Percentiles rank a stretch among this genome's conserved stretches.
Conservation (phyloP, 129 eudicot species). For the Deinandra increscens region DNA sequence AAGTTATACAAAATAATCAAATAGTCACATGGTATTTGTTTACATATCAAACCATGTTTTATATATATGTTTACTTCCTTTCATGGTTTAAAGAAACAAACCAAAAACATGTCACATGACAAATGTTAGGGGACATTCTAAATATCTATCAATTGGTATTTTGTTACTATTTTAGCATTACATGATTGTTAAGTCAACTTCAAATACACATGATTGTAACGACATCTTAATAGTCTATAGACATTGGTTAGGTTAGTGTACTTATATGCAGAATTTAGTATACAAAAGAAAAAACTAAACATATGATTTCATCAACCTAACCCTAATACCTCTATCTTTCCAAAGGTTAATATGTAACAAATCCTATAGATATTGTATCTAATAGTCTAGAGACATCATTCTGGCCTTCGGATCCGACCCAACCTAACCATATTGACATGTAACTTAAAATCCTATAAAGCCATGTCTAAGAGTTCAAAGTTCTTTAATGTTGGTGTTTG, state of each 20-base stretch:
- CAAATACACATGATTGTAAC: neutral
- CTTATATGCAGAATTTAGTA: neutral
- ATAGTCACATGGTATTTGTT: neutral
- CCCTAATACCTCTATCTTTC: neutral
- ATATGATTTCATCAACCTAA: neutral
- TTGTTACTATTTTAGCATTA: neutral
- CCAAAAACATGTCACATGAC: conserved; percentile 11
- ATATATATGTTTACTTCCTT: neutral
- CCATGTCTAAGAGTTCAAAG: neutral
- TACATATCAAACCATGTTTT: neutral
- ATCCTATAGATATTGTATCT: neutral
- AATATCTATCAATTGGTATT: neutral
- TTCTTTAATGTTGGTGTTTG: conserved; percentile 9
- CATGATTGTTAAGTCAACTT: neutral
- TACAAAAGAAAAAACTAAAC: neutral
- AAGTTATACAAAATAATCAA: neutral
- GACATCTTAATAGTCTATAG: neutral
- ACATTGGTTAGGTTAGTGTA: neutral
- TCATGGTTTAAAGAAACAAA: neutral
- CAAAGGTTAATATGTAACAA: neutral
- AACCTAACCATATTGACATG: too few relatives aligned
- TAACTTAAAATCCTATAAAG: neutral
- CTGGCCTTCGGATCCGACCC: too few relatives aligned
- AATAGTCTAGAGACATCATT: too few relatives aligned
- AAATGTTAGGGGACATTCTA: neutral